These are phyloP conservation scores for Aspergillus versicolor DNA, from an alignment of 2,329 filamentous ascomycete species.

Conservation along the genomic window DNA sequence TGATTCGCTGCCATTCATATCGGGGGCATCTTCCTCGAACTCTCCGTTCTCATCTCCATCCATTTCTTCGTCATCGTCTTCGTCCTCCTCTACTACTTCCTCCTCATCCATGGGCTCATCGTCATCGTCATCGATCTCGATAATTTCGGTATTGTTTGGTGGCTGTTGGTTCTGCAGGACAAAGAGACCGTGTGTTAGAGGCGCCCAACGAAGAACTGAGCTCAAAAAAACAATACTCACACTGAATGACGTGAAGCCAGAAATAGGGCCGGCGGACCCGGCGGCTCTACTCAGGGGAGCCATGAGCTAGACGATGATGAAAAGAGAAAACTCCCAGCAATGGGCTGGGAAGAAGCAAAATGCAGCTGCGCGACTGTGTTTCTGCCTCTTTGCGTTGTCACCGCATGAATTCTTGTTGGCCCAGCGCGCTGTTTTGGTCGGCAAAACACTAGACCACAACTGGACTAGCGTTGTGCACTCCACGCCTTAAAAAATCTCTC, in stretches of 20 bases:
- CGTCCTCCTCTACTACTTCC: constrained; percentile 24
- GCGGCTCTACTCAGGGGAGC: constrained; percentile 40
- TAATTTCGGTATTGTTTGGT: constrained; percentile 34
- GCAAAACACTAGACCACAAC: constrained; percentile 26
- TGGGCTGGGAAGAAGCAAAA: background rate
- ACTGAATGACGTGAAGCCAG: constrained; percentile 26
- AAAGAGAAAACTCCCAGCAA: background rate
- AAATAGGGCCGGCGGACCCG: constrained; percentile 21
- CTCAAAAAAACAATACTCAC: constrained; percentile 23
- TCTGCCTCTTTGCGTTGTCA: constrained; percentile 30
- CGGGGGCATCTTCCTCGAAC: constrained; percentile 28
- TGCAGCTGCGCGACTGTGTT: constrained; percentile 18
- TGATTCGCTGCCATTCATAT: constrained; percentile 28
- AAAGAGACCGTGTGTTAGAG: constrained; percentile 17
- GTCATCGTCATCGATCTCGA: constrained; percentile 40
- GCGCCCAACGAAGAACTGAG: constrained; percentile 9
- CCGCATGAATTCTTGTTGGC: constrained; percentile 26
- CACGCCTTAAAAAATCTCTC: constrained; percentile 27
- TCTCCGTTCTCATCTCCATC: constrained; percentile 30
- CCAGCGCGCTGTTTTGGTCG: constrained; percentile 28
- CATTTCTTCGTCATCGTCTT: constrained; percentile 30
- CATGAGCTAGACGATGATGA: constrained; percentile 26
- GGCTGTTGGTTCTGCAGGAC: constrained; percentile 17
- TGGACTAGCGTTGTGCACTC: constrained; percentile 28
- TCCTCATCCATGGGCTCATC: constrained; percentile 29